Evolutionary conservation across 768 basidiomycete species (phyloP), one percentile per base, ranked within the genome.

Genomic region (Suillus sp.): DNA sequence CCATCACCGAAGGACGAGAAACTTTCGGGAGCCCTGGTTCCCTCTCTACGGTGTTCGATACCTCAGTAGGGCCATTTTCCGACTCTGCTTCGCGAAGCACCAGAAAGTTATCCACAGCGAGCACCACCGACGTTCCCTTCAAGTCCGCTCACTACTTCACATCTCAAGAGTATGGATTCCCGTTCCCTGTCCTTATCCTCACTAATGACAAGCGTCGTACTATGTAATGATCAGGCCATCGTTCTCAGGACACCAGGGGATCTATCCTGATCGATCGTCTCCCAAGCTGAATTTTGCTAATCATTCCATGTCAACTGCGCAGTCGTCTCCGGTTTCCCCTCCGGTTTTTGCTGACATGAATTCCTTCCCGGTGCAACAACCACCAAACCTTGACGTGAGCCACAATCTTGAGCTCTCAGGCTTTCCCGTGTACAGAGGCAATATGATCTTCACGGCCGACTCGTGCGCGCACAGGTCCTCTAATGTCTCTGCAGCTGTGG

Each of bases 41-140:
- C 1, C 56, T 62, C 16, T 59, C 47, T 32, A 73, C 72, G 0
- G 37, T 73, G n/a, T 71, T 74, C 61, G 73, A 70, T 61, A 67
- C 70, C 30, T 67, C 70, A 22, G 7, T 74, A 37, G 72, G 71
- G 14, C 59, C 62, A 20, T 18, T 67, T 14, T 61, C 62, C 58
- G 14, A n/a, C 10, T 65, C 63, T 9, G 60, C 27, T 48, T 63
- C 60, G 37, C 35, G 61, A 32, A 55, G 57, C 30, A 62, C 59
- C 42, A 47, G 56, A 27, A 61, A 66, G 47, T 27, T 42, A 45
- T 56, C 35, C n/a, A 62, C 65, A 64, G 69, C 64, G 65, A 67
- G 48, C 27, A 20, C 13, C 32, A 18, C 42, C 42, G 38, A 40
- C 27, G 42, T 62, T 63, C 58, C 54, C 18, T 53, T 38, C 43